Conservation (phyloP, 805 yeast species). For the Spathaspora girioi region DNA sequence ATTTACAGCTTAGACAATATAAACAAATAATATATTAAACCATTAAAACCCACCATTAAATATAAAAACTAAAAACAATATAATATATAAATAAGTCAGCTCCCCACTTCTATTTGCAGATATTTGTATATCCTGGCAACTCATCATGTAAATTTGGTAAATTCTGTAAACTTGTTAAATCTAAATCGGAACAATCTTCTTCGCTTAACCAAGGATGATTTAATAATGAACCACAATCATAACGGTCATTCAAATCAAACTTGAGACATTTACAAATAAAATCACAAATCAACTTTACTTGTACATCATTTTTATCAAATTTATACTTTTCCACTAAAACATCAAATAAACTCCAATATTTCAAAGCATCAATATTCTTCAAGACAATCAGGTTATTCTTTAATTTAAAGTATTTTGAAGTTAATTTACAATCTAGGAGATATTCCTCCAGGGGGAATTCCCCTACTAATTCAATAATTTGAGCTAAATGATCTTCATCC, state of each 20-base stretch:
- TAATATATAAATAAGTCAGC: neutral
- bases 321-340: conserved; percentile 50
- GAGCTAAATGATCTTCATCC: conserved; percentile 64
- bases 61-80: neutral
- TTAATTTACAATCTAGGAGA: conserved; percentile 34
- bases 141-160: conserved; percentile 23
- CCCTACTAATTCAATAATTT: conserved; percentile 53
- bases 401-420: conserved; percentile 39
- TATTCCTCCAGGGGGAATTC: conserved; percentile 38
- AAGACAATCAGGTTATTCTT: conserved; percentile 26
- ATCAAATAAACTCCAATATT: conserved; percentile 48
- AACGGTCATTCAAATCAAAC: conserved; percentile 46
- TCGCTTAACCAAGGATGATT: conserved; percentile 49
- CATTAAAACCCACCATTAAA: neutral
- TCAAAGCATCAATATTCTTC: conserved; percentile 43
- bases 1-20: conserved; percentile 4
- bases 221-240: conserved; percentile 52
- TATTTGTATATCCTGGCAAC: conserved; percentile 27
- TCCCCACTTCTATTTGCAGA: conserved; percentile 2
- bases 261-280: conserved; percentile 50
- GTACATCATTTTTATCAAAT: conserved; percentile 28
- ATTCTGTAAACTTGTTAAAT: conserved; percentile 6
- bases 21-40: neutral
- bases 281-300: conserved; percentile 38
- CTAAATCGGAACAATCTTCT: conserved; percentile 4